Conservation (phyloP, 2,329 filamentous ascomycete genomes). For the Ophiostoma tasmaniense region DNA sequence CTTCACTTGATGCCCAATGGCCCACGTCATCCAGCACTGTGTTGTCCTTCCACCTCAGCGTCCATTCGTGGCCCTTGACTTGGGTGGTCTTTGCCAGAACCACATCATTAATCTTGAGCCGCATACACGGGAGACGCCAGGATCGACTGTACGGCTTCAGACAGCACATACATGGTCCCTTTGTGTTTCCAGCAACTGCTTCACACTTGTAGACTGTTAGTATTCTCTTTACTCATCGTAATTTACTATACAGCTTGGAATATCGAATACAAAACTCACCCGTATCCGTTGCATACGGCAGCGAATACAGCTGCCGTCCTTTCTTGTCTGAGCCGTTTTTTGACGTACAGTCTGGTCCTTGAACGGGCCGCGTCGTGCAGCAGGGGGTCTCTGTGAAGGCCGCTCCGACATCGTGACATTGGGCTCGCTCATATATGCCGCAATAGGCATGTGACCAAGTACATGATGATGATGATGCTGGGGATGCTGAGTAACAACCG, state of each 20-base stretch:
- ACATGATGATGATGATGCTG: background rate
- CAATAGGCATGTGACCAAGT: background rate
- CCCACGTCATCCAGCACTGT: slow-evolving; percentile 45
- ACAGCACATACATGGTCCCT: slow-evolving; percentile 45
- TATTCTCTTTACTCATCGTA: too few species aligned
- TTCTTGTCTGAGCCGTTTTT: slow-evolving; percentile 48
- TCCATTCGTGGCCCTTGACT: slow-evolving; percentile 52
- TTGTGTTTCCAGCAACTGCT: slow-evolving; percentile 38
- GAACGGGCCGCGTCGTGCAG: slow-evolving; percentile 45
- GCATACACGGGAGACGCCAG: slow-evolving; percentile 47
- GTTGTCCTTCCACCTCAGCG: slow-evolving; percentile 47
- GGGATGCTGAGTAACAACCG: background rate
- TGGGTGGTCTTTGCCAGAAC: slow-evolving; percentile 50
- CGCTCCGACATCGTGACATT: slow-evolving; percentile 29
- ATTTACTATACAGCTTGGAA: background rate
- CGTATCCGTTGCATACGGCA: slow-evolving; percentile 56
- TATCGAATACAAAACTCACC: slow-evolving; percentile 34
- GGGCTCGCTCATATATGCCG: slow-evolving; percentile 9
- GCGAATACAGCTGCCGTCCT: slow-evolving; percentile 50
- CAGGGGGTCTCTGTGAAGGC: slow-evolving; percentile 26
- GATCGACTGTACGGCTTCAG: slow-evolving; percentile 43
- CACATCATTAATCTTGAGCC: slow-evolving; percentile 53
- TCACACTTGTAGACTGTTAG: slow-evolving; percentile 38
- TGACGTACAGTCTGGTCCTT: slow-evolving; percentile 42
- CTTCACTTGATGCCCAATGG: slow-evolving; percentile 46